phyloP scores from a whole-genome alignment of 805 yeast species.

The Kuraishia ogatae region DNA sequence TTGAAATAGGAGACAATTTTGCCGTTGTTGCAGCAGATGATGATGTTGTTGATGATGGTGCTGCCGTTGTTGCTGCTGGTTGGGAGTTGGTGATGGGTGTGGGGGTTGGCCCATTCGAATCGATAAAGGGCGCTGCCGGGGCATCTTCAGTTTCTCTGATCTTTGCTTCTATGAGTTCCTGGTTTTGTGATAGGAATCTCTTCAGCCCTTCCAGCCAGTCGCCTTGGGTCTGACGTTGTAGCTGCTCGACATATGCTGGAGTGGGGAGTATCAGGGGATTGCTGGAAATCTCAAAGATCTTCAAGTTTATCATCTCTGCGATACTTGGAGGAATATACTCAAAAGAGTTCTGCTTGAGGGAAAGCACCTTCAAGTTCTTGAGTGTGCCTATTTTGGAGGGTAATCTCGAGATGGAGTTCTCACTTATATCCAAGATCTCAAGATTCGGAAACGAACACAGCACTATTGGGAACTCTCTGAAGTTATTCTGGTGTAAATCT shows the following conservation, averaged over 20 bases:
- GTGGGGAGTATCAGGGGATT: conserved; percentile 54
- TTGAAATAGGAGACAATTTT: not conserved
- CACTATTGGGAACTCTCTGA: conserved; percentile 43
- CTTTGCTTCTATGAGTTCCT: conserved; percentile 21
- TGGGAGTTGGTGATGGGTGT: not conserved
- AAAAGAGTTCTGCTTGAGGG: conserved; percentile 51
- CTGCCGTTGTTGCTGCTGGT: not conserved
- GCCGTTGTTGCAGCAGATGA: not conserved
- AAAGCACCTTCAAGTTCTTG: conserved; percentile 44
- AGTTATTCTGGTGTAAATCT: conserved; percentile 56
- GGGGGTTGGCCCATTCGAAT: not conserved
- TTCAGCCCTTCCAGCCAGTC: conserved; percentile 39
- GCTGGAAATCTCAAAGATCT: conserved; percentile 50
- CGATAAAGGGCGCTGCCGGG: not conserved
- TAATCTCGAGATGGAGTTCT: conserved; percentile 40
- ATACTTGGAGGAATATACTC: conserved; percentile 45
- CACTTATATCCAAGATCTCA: conserved; percentile 60
- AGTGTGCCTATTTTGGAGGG: conserved; percentile 35
- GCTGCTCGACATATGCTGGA: conserved; percentile 21
- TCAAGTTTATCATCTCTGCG: conserved; percentile 40
- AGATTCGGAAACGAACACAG: conserved; percentile 30
- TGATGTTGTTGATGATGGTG: not conserved
- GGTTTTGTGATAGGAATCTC: conserved; percentile 27
- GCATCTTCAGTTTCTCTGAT: conserved; percentile 12
- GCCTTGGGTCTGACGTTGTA: conserved; percentile 28